These are phyloP conservation scores for Starmerella sirachaensis DNA, from an alignment of 805 yeast genomes.

Conservation along the genomic window DNA sequence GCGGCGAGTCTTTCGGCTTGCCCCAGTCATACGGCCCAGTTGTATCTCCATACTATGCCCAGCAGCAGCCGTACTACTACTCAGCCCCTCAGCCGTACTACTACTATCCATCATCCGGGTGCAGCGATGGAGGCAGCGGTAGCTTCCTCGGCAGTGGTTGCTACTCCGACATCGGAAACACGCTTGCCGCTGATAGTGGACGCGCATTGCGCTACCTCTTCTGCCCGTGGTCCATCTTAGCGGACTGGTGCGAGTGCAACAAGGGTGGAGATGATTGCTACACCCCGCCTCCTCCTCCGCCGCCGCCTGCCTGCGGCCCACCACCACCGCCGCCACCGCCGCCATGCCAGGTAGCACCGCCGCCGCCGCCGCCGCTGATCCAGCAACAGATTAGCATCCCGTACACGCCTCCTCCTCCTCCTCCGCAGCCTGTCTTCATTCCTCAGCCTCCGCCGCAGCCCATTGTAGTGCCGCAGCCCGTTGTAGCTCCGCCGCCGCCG, in stretches of 20 bases:
- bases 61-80: too few species aligned
- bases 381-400: neutral
- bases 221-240: constrained; percentile 13
- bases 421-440: neutral
- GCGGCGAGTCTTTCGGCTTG: too few species aligned
- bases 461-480: constrained; percentile 1
- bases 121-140: neutral
- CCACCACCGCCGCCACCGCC: constrained; percentile 1
- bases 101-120: too few species aligned
- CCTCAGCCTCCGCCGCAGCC: neutral
- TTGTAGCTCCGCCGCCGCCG: neutral
- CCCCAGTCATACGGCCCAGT: too few species aligned
- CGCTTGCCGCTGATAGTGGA: constrained; percentile 6
- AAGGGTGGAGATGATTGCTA: constrained; percentile 2
- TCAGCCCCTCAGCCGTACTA: too few species aligned
- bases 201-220: constrained; percentile 6
- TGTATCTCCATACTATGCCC: too few species aligned
- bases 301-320: neutral
- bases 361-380: too few species aligned
- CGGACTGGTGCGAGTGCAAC: constrained; percentile 6
- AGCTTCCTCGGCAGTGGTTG: constrained; percentile 3
- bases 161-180: constrained; percentile 7
- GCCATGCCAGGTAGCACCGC: neutral
- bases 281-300: neutral
- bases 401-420: constrained; percentile 4